phyloP scores from a whole-genome alignment of 2,329 filamentous ascomycete species.

The Fusarium cyanostomum region DNA sequence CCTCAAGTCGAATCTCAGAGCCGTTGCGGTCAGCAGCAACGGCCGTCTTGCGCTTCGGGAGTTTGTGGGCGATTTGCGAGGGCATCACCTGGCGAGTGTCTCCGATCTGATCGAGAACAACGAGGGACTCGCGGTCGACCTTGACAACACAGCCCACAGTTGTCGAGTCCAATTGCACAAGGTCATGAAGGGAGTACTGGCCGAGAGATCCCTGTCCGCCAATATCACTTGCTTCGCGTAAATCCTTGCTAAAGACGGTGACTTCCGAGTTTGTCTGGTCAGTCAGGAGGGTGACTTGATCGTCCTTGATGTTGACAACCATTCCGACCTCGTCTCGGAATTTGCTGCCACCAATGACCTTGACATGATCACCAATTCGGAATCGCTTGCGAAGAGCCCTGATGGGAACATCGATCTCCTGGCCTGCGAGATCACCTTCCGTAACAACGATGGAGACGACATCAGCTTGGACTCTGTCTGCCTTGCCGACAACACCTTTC shows the following conservation, averaged over 20 bases:
- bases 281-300: conserved; percentile 90
- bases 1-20: conserved; percentile 89
- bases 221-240: conserved; percentile 91
- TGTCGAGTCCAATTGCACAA: conserved; percentile 91
- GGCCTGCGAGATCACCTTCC: conserved; percentile 82
- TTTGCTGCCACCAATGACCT: conserved; percentile 95
- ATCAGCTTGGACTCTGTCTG: conserved; percentile 85
- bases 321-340: conserved; percentile 97
- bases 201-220: conserved; percentile 86
- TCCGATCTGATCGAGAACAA: conserved; percentile 90
- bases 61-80: conserved; percentile 89
- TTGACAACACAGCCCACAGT: conserved; percentile 95
- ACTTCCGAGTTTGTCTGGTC: conserved; percentile 94
- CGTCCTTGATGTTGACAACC: conserved; percentile 92
- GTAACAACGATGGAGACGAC: conserved; percentile 90
- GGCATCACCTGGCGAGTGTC: conserved; percentile 84
- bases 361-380: conserved; percentile 94
- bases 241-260: conserved; percentile 96
- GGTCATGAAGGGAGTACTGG: conserved; percentile 90
- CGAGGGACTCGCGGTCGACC: conserved; percentile 91
- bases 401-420: conserved; percentile 90
- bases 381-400: conserved; percentile 94
- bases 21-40: conserved; percentile 94
- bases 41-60: conserved; percentile 82
- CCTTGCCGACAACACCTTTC: conserved; percentile 86